Conservation (phyloP, 192 early-diverging fungal genomes). For the Mortierella claussenii region DNA sequence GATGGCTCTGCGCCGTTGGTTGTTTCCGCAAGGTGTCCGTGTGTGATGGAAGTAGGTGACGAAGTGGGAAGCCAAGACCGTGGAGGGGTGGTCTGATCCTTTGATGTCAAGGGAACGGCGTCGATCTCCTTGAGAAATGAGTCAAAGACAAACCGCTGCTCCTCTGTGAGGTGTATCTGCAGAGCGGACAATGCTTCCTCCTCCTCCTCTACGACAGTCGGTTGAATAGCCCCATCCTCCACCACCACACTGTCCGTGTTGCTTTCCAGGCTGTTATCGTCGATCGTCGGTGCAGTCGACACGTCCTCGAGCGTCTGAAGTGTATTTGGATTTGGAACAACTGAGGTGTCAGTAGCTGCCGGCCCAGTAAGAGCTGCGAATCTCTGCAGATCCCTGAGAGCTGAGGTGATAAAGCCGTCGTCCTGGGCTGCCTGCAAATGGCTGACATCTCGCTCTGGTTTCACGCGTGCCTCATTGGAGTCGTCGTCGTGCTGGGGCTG, state of each 20-base stretch:
- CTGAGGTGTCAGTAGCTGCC: too few species aligned
- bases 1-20: not conserved
- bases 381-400: constrained; percentile 29
- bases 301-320: not conserved
- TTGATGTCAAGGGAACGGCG: constrained; percentile 17
- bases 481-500: too few species aligned
- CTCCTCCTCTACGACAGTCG: not conserved
- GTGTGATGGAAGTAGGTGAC: not conserved
- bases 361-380: too few species aligned
- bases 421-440: too few species aligned
- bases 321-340: too few species aligned
- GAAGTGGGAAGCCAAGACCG: not conserved
- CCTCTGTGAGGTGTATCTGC: not conserved
- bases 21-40: not conserved
- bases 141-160: constrained; percentile 26
- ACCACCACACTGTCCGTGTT: too few species aligned
- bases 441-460: too few species aligned
- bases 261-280: too few species aligned
- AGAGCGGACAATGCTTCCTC: not conserved
- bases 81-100: constrained; percentile 12
- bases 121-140: constrained; percentile 21
- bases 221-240: not conserved
- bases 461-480: too few species aligned
- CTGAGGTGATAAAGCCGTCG: constrained; percentile 13
- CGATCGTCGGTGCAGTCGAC: not conserved